These are phyloP conservation scores for Nicotiana attenuata DNA, from an alignment of 257 asterid genomes.

Conservation along the genomic window DNA sequence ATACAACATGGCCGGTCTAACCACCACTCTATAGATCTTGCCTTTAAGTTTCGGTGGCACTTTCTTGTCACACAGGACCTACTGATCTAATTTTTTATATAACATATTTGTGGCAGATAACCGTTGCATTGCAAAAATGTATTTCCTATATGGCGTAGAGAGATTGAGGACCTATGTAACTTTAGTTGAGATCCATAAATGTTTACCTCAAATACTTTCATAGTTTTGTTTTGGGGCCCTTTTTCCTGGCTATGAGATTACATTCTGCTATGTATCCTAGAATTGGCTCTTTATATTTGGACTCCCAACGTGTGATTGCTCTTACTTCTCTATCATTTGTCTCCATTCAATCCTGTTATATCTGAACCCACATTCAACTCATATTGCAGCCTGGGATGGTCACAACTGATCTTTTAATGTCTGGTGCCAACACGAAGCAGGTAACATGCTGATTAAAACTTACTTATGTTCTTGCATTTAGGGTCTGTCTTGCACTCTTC, in stretches of 20 bases:
- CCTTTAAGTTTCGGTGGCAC: no score
- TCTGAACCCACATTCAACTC: slow-evolving; percentile 1
- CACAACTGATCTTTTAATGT: slow-evolving; percentile 95
- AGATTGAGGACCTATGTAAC: neutral
- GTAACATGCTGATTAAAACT: slow-evolving; percentile 20
- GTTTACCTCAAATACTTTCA: neutral
- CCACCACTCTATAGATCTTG: no score
- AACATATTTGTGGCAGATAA: neutral
- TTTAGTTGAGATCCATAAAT: neutral
- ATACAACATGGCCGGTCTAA: no score
- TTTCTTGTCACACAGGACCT: neutral
- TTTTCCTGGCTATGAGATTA: neutral
- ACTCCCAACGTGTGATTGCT: neutral
- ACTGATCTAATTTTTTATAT: neutral
- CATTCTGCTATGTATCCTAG: neutral
- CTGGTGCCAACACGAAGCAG: slow-evolving; percentile 94
- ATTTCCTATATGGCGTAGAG: neutral
- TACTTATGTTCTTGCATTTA: neutral
- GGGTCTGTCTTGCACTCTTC: neutral
- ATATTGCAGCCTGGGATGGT: slow-evolving; percentile 93
- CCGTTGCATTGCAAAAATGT: neutral
- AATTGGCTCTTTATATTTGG: neutral
- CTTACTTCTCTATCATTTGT: neutral
- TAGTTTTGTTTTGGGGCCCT: neutral
- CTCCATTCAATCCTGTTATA: neutral